These are phyloP conservation scores for Zychaea mexicana DNA, from an alignment of 371 early-diverging fungal species.

Conservation along the genomic window DNA sequence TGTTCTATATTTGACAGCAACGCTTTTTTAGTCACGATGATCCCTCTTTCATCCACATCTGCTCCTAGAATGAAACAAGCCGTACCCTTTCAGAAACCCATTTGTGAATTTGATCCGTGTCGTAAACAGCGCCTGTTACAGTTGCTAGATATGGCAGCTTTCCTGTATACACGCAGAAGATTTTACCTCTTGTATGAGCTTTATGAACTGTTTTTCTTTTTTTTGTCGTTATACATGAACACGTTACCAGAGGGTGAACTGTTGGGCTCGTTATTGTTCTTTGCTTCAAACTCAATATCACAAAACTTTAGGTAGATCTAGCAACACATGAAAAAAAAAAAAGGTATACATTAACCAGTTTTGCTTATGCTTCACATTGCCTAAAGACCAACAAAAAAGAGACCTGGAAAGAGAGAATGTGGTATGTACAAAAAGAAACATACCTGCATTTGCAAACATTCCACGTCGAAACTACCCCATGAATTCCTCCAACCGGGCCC, in stretches of 20 bases:
- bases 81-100: conserved; percentile 44
- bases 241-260: conserved; percentile 45
- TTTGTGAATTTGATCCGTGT: conserved; percentile 32
- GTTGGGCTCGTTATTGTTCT: conserved; percentile 44
- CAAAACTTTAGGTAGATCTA: conserved; percentile 51
- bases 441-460: conserved; percentile 48
- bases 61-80: no score
- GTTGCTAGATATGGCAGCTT: conserved; percentile 47
- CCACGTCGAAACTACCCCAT: conserved; percentile 46
- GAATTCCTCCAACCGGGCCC: conserved; percentile 46
- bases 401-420: not conserved
- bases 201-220: not conserved
- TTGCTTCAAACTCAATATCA: conserved; percentile 34
- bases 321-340: not conserved
- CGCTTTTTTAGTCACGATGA: not conserved
- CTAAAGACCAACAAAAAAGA: not conserved
- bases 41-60: no score
- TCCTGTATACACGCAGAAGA: conserved; percentile 18
- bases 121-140: conserved; percentile 36
- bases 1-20: conserved; percentile 17
- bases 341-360: no score
- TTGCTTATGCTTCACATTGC: no score
- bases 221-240: not conserved
- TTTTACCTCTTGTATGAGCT: not conserved
- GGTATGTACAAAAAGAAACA: not conserved